phyloP scores from a whole-genome alignment of 2,329 filamentous ascomycete genomes.

The Myriangium duriaei region DNA sequence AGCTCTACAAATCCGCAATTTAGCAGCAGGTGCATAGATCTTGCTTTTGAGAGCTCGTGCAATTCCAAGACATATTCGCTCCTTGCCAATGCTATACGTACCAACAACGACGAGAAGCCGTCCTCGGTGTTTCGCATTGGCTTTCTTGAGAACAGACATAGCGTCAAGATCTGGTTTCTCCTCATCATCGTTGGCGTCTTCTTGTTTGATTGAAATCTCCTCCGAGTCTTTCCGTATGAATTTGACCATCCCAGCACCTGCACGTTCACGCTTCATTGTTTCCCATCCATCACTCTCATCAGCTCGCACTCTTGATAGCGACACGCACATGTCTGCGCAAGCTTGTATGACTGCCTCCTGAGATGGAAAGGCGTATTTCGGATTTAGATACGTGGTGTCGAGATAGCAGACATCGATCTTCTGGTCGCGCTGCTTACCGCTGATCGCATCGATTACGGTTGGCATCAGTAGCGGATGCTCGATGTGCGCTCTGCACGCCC shows the following conservation, averaged over 20 bases:
- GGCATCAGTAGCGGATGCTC: constrained; percentile 71
- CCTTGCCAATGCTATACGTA: constrained; percentile 96
- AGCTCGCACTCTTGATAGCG: constrained; percentile 53
- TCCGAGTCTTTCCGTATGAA: constrained; percentile 42
- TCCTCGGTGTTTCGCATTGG: constrained; percentile 35
- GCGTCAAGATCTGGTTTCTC: constrained; percentile 19
- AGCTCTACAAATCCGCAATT: constrained; percentile 72
- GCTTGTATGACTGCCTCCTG: constrained; percentile 79
- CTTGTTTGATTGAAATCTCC: constrained; percentile 24
- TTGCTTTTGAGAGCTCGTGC: constrained; percentile 74
- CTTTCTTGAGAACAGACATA: constrained; percentile 19
- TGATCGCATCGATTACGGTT: constrained; percentile 55
- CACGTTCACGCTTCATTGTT: constrained; percentile 41
- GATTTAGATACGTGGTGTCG: constrained; percentile 93
- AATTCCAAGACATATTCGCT: constrained; percentile 87
- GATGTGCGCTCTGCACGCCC: constrained; percentile 76
- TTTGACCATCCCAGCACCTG: constrained; percentile 48
- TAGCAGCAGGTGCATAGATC: constrained; percentile 74
- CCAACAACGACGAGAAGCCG: constrained; percentile 84
- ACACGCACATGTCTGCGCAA: constrained; percentile 78
- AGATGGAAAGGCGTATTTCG: constrained; percentile 84
- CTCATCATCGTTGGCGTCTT: constrained; percentile 25
- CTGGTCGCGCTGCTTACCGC: constrained; percentile 63
- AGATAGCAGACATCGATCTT: constrained; percentile 92
- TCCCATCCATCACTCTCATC: constrained; percentile 46